Percentiles rank a stretch among this genome's conserved stretches.
Conservation (phyloP, 2,329 filamentous ascomycete genomes). For the Colletotrichum acutatum region DNA sequence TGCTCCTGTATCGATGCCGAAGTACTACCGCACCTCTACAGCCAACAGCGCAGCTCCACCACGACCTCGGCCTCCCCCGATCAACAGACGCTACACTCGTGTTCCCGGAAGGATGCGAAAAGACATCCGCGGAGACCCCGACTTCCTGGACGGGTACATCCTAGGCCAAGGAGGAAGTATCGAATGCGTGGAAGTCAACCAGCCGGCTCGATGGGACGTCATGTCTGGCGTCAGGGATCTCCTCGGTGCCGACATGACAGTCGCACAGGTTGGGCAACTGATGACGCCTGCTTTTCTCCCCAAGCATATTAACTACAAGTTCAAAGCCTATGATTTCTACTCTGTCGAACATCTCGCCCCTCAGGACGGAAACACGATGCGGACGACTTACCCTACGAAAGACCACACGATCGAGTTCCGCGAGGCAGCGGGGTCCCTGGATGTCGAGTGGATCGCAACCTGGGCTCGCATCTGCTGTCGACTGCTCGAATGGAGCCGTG, state of each 20-base stretch:
- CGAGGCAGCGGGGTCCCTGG: constrained; percentile 47
- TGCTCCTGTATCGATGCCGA: constrained; percentile 9
- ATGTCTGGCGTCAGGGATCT: constrained; percentile 35
- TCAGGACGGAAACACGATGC: not conserved
- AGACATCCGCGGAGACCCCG: not conserved
- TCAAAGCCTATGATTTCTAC: constrained; percentile 14
- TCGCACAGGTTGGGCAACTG: constrained; percentile 25
- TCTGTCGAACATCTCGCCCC: not conserved
- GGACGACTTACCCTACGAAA: not conserved
- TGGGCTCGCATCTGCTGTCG: constrained; percentile 50
- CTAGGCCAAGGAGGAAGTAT: not conserved
- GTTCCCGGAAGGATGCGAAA: constrained; percentile 25
- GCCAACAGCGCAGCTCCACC: not conserved
- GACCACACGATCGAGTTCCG: constrained; percentile 49
- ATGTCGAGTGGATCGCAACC: constrained; percentile 45
- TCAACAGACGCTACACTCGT: constrained; percentile 14
- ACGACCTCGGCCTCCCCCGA: constrained; percentile 23
- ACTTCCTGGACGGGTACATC: constrained; percentile 6
- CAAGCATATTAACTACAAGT: constrained; percentile 33
- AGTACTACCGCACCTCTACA: not conserved
- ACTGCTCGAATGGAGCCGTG: constrained; percentile 41
- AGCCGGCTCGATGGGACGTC: constrained; percentile 23
- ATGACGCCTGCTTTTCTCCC: not conserved
- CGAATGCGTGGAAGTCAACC: not conserved
- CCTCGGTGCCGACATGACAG: constrained; percentile 23